Evolutionary conservation across 108 stramenopile genomes (phyloP).

Genomic region (Stephanodiscus minutulus): DNA sequence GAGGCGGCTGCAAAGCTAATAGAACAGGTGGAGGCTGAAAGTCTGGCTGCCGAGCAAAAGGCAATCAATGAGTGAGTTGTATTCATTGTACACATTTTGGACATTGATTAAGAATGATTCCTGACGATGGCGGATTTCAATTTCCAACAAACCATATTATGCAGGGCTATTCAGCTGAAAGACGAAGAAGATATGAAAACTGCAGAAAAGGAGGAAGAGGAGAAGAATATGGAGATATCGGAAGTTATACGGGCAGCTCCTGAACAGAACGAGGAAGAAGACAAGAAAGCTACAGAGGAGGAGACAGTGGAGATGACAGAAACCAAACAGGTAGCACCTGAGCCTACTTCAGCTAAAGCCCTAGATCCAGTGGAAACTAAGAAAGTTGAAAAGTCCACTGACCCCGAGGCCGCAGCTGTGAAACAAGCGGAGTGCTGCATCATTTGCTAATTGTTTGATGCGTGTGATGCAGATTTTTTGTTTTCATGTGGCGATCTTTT

Average conservation of each 20-base stretch:
- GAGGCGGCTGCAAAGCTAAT: not conserved
- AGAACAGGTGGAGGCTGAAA: not conserved
- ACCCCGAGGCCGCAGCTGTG: constrained; percentile 1
- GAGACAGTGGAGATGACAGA: not conserved
- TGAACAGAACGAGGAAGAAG: not conserved
- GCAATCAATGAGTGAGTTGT: not conserved
- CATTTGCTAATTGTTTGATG: not conserved
- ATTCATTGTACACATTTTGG: no score
- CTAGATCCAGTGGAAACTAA: not conserved
- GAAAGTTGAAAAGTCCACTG: not conserved
- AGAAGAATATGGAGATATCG: no score
- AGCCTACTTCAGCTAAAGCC: not conserved
- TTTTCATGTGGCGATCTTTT: no score
- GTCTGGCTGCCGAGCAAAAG: not conserved
- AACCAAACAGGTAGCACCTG: not conserved
- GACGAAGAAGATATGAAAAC: not conserved
- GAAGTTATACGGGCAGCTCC: no score
- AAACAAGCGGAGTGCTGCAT: constrained; percentile 13
- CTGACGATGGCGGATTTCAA: no score
- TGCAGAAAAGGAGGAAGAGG: not conserved
- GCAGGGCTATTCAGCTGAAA: not conserved
- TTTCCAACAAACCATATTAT: no score
- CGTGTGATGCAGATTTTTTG: no score
- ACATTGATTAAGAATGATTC: no score
- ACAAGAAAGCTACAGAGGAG: not conserved